These are phyloP conservation scores for Exophiala sp. DNA, from an alignment of 2,329 filamentous ascomycete genomes.

Conservation along the genomic window DNA sequence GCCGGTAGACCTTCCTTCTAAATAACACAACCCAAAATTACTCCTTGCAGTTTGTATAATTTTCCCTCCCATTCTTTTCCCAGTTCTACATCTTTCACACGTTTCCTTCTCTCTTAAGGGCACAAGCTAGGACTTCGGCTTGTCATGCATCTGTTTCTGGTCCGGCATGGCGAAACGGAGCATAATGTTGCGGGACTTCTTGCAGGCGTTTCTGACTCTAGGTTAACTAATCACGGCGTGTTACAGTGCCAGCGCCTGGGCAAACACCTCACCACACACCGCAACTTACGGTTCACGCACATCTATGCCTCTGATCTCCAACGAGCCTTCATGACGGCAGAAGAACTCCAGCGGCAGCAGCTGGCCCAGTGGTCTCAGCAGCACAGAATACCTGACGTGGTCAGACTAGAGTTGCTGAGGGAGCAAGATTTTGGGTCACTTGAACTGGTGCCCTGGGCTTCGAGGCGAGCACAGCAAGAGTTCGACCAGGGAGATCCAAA, in stretches of 20 bases:
- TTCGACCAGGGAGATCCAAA: conserved; percentile 31
- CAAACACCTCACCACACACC: conserved; percentile 54
- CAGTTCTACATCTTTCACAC: neutral
- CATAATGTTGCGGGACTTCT: conserved; percentile 65
- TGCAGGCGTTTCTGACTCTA: conserved; percentile 74
- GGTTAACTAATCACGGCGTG: conserved; percentile 73
- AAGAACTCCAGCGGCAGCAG: conserved; percentile 57
- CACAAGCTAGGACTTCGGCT: neutral
- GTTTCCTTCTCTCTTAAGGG: neutral
- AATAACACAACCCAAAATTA: too few species aligned
- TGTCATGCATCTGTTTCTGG: conserved; percentile 62
- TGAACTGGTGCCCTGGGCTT: conserved; percentile 33
- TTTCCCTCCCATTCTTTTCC: neutral
- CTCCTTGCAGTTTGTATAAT: neutral
- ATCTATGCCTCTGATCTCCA: conserved; percentile 74
- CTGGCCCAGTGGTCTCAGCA: conserved; percentile 1
- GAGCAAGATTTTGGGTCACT: conserved; percentile 40
- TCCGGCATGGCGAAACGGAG: conserved; percentile 84
- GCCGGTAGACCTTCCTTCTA: conserved; percentile 2
- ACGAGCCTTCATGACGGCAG: conserved; percentile 66
- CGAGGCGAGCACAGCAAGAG: conserved; percentile 21
- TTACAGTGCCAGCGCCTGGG: conserved; percentile 71
- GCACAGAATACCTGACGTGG: conserved; percentile 11
- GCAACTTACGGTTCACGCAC: conserved; percentile 59
- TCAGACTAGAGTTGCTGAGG: conserved; percentile 29